Base-by-base conservation (phyloP, 257 asterid genomes). In the Gentiana straminea region DNA sequence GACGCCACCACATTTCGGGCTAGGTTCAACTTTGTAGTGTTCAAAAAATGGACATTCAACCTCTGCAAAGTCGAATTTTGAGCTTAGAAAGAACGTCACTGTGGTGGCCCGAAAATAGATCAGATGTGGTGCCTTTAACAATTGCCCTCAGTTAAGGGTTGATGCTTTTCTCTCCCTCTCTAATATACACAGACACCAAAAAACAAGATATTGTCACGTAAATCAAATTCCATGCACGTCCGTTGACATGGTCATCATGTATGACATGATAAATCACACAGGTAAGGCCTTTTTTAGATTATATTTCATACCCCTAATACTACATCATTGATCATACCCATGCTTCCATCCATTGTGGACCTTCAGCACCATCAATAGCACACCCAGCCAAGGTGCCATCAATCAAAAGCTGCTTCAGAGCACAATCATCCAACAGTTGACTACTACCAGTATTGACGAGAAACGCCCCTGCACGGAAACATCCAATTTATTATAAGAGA, bases 321-420 rank as follows among this genome's bases (percentile, higher is more conserved):
- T 80, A 82, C 81, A 84, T 77, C 46, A 41, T 41, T 41, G 46
- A 41, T 41, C 95, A 83, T 92, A 92, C 99, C 99, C 99, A 93
- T 73, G 99, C 99, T 82, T 93, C 99, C 99, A 93, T 93, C 99
- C 99, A 93, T 70, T 93, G 99, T 52, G 99, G 99, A 71, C 99
- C 99, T 79, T 93, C 99, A 68, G 97, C 97, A 63, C 99, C 99
- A 76, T 93, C 99, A 63, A 93, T 77, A 63, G 99, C 99, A 72
- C 97, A 88, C 51, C 97, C 99, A 39, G 97, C 97, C 52, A 93
- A 81, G 15, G 86, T 82, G 61, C 96, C 99, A 64, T 93, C 99
- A 49, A 93, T 93, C 78, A 93, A 62, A 62, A 93, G 95, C 75
- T 93, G 99, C 71, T 93, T 93, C 74, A 93, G 94, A 41, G 97